A percentile compares a stretch with the other conserved stretches of the same genome.
Evolutionary conservation across 768 basidiomycete genomes (phyloP).

Genomic region (Lactifluus pinguis): DNA sequence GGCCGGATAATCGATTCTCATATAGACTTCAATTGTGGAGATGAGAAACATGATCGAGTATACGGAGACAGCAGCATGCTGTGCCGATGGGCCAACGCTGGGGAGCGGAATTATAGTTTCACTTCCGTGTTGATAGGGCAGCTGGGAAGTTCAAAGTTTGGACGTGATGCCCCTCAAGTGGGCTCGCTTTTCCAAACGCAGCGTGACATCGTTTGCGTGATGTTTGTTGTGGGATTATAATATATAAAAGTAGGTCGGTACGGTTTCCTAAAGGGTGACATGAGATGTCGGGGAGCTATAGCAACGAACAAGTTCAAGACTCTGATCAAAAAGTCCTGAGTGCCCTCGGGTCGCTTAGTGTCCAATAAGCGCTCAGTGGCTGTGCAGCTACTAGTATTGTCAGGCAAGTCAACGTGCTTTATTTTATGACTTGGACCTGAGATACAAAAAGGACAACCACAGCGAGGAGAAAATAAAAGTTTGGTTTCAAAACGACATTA

Average conservation of each 20-base stretch:
- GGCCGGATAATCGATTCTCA: slow-evolving; percentile 15
- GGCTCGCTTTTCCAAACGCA: not conserved
- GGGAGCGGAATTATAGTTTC: not conserved
- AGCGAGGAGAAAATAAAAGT: not conserved
- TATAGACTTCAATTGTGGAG: slow-evolving; percentile 6
- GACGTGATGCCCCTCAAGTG: slow-evolving; percentile 4
- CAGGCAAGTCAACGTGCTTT: not conserved
- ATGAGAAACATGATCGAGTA: slow-evolving; percentile 11
- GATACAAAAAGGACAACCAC: too few relatives aligned
- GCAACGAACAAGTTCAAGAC: slow-evolving; percentile 13
- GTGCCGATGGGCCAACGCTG: not conserved
- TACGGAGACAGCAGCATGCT: not conserved
- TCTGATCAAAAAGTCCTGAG: not conserved
- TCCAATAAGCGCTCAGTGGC: slow-evolving; percentile 10
- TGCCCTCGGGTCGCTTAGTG: not conserved
- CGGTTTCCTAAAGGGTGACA: not conserved
- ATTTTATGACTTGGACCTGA: not conserved
- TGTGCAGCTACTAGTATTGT: slow-evolving; percentile 7
- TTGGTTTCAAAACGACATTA: not conserved
- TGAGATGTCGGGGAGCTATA: slow-evolving; percentile 13
- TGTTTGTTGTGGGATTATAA: not conserved
- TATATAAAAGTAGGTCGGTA: not conserved
- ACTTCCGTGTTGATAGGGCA: slow-evolving; percentile 3
- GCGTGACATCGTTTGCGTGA: not conserved
- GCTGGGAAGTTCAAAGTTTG: not conserved